Conservation (phyloP, 2,329 filamentous ascomycete species). For the Nothophoma quercina region DNA sequence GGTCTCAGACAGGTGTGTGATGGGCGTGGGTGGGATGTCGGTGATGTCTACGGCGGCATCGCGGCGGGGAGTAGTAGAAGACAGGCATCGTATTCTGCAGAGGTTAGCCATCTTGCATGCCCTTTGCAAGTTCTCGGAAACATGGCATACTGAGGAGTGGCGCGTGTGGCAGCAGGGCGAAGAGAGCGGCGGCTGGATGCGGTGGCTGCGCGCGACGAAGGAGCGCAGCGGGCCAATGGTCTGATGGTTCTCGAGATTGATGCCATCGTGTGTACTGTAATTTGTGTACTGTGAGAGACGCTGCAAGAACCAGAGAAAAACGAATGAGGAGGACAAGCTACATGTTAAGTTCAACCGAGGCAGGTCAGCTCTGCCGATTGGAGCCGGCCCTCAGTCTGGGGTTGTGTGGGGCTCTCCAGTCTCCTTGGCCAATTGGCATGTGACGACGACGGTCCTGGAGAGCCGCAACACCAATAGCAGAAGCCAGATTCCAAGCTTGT, state of each 20-base stretch:
- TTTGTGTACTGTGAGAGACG: not conserved
- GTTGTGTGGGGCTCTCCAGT: constrained; percentile 3
- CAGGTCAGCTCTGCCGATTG: constrained; percentile 19
- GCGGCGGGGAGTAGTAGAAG: constrained; percentile 50
- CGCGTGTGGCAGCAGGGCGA: constrained; percentile 37
- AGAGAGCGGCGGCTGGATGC: constrained; percentile 35
- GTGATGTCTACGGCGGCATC: constrained; percentile 62
- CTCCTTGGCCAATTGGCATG: constrained; percentile 6
- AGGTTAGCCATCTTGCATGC: not conserved
- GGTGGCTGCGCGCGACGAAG: constrained; percentile 35
- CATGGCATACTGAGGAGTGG: constrained; percentile 42
- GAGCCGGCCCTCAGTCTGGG: constrained; percentile 19
- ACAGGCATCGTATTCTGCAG: constrained; percentile 52
- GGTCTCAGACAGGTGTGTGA: constrained; percentile 89
- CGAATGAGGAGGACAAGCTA: constrained; percentile 4
- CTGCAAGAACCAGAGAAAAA: not conserved
- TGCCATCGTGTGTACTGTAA: constrained; percentile 32
- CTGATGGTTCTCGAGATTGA: constrained; percentile 42
- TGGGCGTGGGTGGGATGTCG: constrained; percentile 86
- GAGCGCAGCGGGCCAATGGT: constrained; percentile 44
- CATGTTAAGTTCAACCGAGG: constrained; percentile 9
- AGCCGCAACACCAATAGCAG: not conserved
- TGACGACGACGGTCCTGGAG: not conserved
- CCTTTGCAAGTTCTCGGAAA: not conserved
- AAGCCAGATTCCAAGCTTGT: too few species aligned